Conservation (phyloP, 495 filamentous ascomycete species). For the Evansstolkia leycettana region DNA sequence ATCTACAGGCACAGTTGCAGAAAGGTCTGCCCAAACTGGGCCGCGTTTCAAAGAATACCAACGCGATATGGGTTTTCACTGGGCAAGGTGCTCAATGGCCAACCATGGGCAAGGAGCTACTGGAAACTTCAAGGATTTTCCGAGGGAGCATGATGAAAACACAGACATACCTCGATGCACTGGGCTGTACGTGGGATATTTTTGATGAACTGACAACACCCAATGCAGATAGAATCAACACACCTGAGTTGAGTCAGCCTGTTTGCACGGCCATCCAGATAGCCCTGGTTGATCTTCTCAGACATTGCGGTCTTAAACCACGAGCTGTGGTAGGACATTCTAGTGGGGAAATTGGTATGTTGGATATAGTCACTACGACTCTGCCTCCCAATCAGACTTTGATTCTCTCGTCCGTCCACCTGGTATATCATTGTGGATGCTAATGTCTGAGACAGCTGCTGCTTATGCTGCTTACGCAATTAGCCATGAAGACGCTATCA, state of each 20-base stretch:
- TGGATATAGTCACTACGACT: constrained; percentile 26
- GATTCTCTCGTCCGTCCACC: too few species aligned
- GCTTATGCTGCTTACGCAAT: constrained; percentile 18
- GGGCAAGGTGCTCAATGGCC: constrained; percentile 34
- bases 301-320: constrained; percentile 14
- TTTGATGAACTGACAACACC: background rate
- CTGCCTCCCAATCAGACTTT: too few species aligned
- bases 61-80: constrained; percentile 20
- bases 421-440: too few species aligned
- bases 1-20: constrained; percentile 4
- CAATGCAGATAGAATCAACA: background rate
- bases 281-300: constrained; percentile 19
- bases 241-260: constrained; percentile 5
- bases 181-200: constrained; percentile 2
- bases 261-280: constrained; percentile 20
- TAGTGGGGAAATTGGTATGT: constrained; percentile 51
- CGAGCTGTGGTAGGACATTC: constrained; percentile 45
- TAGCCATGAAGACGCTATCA: constrained; percentile 27
- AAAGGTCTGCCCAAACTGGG: background rate
- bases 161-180: constrained; percentile 5
- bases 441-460: too few species aligned
- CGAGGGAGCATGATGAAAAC: constrained; percentile 10
- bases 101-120: constrained; percentile 28
- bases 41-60: background rate
- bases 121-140: constrained; percentile 24